Evolutionary conservation across 2,329 filamentous ascomycete genomes (phyloP).

Genomic region (Falciphora oryzae): DNA sequence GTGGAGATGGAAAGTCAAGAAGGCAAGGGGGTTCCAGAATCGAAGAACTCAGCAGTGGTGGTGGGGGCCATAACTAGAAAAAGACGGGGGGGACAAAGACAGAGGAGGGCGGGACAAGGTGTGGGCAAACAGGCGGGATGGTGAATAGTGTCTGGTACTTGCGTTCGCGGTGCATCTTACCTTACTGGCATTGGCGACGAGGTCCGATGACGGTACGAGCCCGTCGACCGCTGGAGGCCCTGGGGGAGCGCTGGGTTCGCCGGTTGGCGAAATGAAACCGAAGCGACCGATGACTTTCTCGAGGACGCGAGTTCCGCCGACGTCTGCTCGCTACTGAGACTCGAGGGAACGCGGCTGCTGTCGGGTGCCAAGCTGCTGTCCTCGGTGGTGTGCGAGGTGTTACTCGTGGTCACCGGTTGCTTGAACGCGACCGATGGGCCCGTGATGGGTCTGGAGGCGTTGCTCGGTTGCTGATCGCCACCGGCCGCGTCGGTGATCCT

Average conservation of each 20-base stretch:
- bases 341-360: slow-evolving; percentile 2
- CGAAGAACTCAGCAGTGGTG: not conserved
- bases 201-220: slow-evolving; percentile 26
- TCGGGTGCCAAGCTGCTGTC: not conserved
- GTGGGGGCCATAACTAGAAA: not conserved
- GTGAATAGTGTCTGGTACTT: slow-evolving; percentile 10
- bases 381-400: not conserved
- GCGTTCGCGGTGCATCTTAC: slow-evolving; percentile 28
- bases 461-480: slow-evolving; percentile 7
- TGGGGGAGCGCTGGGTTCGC: slow-evolving; percentile 41
- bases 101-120: not conserved
- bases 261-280: slow-evolving; percentile 40
- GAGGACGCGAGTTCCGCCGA: slow-evolving; percentile 19
- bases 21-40: not conserved
- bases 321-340: slow-evolving; percentile 2
- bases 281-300: slow-evolving; percentile 41
- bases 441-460: not conserved
- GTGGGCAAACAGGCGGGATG: not conserved
- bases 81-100: not conserved
- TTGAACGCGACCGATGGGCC: not conserved
- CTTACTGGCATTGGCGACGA: slow-evolving; percentile 42
- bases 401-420: not conserved
- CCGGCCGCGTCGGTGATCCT: slow-evolving; percentile 10
- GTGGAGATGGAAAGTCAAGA: not conserved
- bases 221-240: slow-evolving; percentile 36